Base-by-base conservation (phyloP, 768 basidiomycete species). In the Tricholoma furcatifolium region DNA sequence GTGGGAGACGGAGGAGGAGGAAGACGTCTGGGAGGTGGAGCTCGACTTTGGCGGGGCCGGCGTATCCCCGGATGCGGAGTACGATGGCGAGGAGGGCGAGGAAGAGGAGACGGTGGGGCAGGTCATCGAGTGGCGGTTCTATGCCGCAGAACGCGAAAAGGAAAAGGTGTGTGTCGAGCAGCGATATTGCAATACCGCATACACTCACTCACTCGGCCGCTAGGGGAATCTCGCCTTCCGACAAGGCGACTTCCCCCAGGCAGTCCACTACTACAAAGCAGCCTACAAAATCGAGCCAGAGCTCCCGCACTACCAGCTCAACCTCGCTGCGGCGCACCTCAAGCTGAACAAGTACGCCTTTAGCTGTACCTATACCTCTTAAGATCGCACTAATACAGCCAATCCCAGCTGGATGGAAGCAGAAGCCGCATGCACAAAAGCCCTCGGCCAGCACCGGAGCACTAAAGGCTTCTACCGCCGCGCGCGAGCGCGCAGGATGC, bases 31-130 rank as follows among this genome's bases (percentile, higher is more conserved):
- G 88, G 85, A 85, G 53, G 67, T 84, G 27, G 83, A 84, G 47
- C 69, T 89, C 7, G 86, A 88, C 63, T 87, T 86, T 62, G 80
- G 79, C 0, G 77, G 73, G 4, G 62, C 71, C 53, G 82, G 82
- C 49, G 65, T 27, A 27, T 27, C 27, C 7, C 27, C 27, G 27
- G 27, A 27, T 27, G 3, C 27, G 7, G 27, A 62, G 32, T 73
- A 70, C 7, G 72, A 70, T n/a, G 65, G 65, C 8, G 72, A 71
- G 20, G 75, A 77, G 45, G 63, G 71, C 9, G 79, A 82, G 40
- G 83, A 86, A 82, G 85, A 84, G 1, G 83, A 87, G 82, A 85
- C 85, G 0, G 84, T 89, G 40, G 79, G 78, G 4, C 85, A 90
- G 66, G 74, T 87, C 57, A 86, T 88, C 81, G 86, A 88, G 62